Percentiles rank a stretch among this genome's conserved stretches.
Conservation (phyloP, 1,284 basidiomycete genomes). For the Schizophyllum commune region DNA sequence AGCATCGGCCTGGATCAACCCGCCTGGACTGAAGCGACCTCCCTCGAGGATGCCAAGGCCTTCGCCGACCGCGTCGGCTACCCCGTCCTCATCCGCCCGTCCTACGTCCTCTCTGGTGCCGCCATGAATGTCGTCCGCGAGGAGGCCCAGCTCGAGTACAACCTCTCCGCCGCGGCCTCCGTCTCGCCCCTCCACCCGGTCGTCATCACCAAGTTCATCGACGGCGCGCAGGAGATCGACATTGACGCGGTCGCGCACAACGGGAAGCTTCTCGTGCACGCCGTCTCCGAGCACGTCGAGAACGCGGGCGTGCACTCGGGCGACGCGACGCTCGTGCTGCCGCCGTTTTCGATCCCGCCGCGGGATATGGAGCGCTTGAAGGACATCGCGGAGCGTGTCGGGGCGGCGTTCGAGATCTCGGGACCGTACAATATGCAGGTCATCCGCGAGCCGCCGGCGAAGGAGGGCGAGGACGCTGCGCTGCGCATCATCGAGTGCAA, state of each 20-base stretch:
- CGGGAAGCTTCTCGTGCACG: slow-evolving; percentile 92
- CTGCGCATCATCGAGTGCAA: slow-evolving; percentile 99
- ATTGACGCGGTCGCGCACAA: slow-evolving; percentile 96
- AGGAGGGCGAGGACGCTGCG: slow-evolving; percentile 48
- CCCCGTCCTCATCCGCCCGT: slow-evolving; percentile 93
- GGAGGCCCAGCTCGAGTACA: slow-evolving; percentile 84
- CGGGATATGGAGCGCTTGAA: slow-evolving; percentile 85
- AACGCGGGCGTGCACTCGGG: slow-evolving; percentile 99
- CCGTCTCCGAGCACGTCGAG: slow-evolving; percentile 97
- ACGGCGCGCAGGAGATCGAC: slow-evolving; percentile 96
- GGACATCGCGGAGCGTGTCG: slow-evolving; percentile 92
- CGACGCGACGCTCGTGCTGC: slow-evolving; percentile 95
- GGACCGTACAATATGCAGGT: slow-evolving; percentile 99
- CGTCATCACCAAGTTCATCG: slow-evolving; percentile 98
- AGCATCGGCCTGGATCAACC: slow-evolving; percentile 96
- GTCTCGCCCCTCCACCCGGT: slow-evolving; percentile 98
- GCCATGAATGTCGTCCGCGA: slow-evolving; percentile 99
- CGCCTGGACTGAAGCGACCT: slow-evolving; percentile 90
- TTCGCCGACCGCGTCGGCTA: slow-evolving; percentile 88
- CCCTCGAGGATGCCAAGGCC: slow-evolving; percentile 83
- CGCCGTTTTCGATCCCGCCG: slow-evolving; percentile 82
- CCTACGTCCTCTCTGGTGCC: slow-evolving; percentile 96
- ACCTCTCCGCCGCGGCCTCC: slow-evolving; percentile 88
- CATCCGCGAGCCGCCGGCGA: slow-evolving; percentile 75
- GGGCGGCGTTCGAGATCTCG: slow-evolving; percentile 90